Evolutionary conservation across 148 eudicot species (phyloP), one percentile per base, ranked within the genome.

Genomic region (Cornus controversa): DNA sequence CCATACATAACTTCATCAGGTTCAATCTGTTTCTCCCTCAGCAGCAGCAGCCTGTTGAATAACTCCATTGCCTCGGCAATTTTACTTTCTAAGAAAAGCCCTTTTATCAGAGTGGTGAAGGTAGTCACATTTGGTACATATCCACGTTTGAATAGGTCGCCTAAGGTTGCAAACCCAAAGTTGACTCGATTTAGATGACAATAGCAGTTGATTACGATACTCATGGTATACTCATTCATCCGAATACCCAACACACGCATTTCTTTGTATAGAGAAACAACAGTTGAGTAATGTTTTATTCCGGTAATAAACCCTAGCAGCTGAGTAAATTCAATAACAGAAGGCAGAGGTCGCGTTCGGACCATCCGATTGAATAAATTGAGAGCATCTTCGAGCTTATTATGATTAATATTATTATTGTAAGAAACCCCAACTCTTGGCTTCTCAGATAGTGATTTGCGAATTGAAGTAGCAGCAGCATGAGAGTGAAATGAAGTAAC

Each of bases 141-240:
- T 13, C 82, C 78, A 20, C 57, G 76, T 57, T 76, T 81, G 10
- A 76, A 54, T 16, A 76, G 66, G 45, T 57, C n/a, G 7, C 72
- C 72, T 14, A 81, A 24, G 0, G 76, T 27, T 24, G 83, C 23
- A 63, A 81, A 81, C 11, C 72, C 80, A 50, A 13, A 65, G 24
- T 72, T 71, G 24, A 65, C 70, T 15, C 23, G 65, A 70, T 71
- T 70, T 53, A 60, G 15, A 8, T 16, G 26, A 40, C 75, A 80
- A 26, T 70, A 80, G 29, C 75, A 68, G 28, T 75, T n/a, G 24
- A 63, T 63, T 5, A 8, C 11, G 24, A 63, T 63, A 26, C 0
- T 63, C 8, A 63, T 4, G 26, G 13, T 63, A 7, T 63, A 24
- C 1, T 22, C 0, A 63, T 63, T 8, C n/a, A 10, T n/a, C 0